Evolutionary conservation across 441 rosid species (phyloP), one percentile per base, ranked within the genome.

Genomic region (Populus tomentosa): DNA sequence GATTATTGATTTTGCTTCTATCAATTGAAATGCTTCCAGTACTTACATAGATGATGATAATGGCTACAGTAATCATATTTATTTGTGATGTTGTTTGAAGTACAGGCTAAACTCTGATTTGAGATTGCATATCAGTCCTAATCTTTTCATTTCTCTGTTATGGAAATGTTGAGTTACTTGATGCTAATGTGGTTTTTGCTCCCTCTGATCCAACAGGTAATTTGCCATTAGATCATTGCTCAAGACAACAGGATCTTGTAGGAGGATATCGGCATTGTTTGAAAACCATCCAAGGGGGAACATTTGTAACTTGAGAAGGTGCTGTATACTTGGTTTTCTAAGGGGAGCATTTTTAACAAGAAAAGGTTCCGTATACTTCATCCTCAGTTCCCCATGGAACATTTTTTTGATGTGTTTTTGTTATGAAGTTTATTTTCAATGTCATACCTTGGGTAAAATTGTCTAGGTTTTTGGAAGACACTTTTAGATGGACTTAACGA

Each of bases 191-290:
- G 35, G 40, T 50, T 64, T 36, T 46, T 26, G 21, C 35, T 56
- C 36, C 53, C 59, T 32, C 7, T 62, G 40, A 38, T 66, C 36
- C 46, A 67, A 67, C 40, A 77, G 83, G 74, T 75, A 67, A 71
- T 46, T 62, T 46, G 68, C 67, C 50, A 40, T 50, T 23, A 64
- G 64, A 28, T 71, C 9, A 46, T 63, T 68, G 65, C 69, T n/a
- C 4, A 7, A 63, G 72, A 21, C 72, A 14, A 53, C 56, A 30
- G 7, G 50, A 33, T 72, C 63, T 3, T 69, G 40, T 6, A 36
- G 40, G 24, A 26, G 4, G 72, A 28, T 21, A 38, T 23, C 38
- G 7, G 32, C 6, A 1, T n/a, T 72, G 20, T 69, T 74, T 32
- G 42, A 63, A 38, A 72, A 32, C n/a, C 46, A 73, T 10, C 23